Evolutionary conservation across 306 rosid species (phyloP), one percentile per base, ranked within the genome.

Genomic region (Pterocarpus santalinus): DNA sequence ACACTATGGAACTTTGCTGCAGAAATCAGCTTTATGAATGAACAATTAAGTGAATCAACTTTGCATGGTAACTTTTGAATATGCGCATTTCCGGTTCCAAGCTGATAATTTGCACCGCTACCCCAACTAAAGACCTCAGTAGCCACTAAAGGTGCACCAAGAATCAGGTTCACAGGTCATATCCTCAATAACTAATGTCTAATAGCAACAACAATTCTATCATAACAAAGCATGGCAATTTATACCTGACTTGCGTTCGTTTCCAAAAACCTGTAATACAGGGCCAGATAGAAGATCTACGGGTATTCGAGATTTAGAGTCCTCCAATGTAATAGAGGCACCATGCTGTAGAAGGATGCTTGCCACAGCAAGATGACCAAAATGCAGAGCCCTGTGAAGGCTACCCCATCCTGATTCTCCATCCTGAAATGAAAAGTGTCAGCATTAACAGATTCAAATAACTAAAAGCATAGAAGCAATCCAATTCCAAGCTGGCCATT

Each of bases 321-420:
- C 99, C 84, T 93, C 99, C 84, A 89, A 65, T 2, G 85, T 85
- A 70, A 89, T 85, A 41, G 96, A 93, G 67, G 97, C 99, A 81
- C 97, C 94, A 64, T 78, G 87, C 83, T 91, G 97, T 15, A 95
- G 96, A 83, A 95, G 99, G 84, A 88, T 58, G 56, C 97, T 83
- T 67, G 97, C 99, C 61, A 87, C 94, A 10, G 97, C 94, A 71
- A 95, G 92, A 85, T 95, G 99, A 74, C 98, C 99, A 80, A 95
- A 95, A 91, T 93, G 97, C 57, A 95, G 82, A 51, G 98, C 98
- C 77, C 99, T 92, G 80, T 95, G 99, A 86, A 95, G 99, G 88
- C 98, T 93, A 82, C 97, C 88, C 98, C 98, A 95, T 83, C 97
- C 97, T 32, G 97, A 95, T 86, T 95, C 98, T 56, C 97, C 99